Evolutionary conservation across 352 stramenopile species (phyloP), one percentile per base, ranked within the genome.

Genomic region (Globisporangium iwayamae): DNA sequence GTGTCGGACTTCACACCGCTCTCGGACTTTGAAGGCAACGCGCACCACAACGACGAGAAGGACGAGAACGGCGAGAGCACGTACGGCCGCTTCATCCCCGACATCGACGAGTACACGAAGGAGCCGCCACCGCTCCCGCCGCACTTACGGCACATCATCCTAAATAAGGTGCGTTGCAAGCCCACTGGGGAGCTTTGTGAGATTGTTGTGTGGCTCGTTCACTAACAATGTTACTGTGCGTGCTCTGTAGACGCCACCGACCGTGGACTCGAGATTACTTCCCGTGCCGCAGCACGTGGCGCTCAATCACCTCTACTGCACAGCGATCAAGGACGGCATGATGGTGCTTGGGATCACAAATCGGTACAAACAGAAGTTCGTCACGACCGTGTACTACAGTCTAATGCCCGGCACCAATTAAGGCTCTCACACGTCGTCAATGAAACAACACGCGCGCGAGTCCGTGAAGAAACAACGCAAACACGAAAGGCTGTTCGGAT

Each of bases 281-380:
- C 97, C 96, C 43, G 89, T 99, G 67, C 98, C 98, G 36, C 96
- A 99, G 81, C 97, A 99, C 76, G 98, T 99, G 39, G 97, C 98
- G 14, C 85, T 99, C 28, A 99, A 99, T 78, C 98, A 99, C 83
- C 80, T 99, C 18, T 99, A 99, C 76, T 99, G 98, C 80, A 99
- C 97, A 58, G 93, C 94, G 39, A 98, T 98, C 73, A 98, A 98
- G 77, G 98, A 99, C 78, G 97, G 98, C 59, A 99, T 99, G 95
- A 99, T 99, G 97, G 97, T 99, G 56, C 87, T 99, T 25, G 97
- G 97, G 59, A 98, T 99, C 78, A 99, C 97, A 22, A 96, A 99
- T 65, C 88, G 97, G 50, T 94, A 94, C 75, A 98, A 98, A 80
- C 95, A 98, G 59, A 99, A 99, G 73, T 98, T 98, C 74, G 95